phyloP scores from a whole-genome alignment of 176 grass and related monocot genomes.

The Cenchrus americanus region DNA sequence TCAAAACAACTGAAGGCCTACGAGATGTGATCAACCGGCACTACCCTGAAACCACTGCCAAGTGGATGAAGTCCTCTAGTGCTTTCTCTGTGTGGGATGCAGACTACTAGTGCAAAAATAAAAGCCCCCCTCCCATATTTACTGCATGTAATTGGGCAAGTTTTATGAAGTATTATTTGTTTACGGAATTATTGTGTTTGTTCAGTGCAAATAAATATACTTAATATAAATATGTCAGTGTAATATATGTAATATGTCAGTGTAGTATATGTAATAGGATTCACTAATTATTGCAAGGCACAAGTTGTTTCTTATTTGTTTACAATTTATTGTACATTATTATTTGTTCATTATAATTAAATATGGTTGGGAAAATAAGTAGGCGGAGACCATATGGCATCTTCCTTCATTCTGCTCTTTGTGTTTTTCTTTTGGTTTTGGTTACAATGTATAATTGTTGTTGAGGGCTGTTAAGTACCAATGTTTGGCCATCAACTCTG shows the following conservation, averaged over 20 bases:
- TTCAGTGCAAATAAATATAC: background rate
- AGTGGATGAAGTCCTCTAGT: constrained; percentile 68
- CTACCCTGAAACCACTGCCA: constrained; percentile 45
- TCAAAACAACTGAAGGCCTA: constrained; percentile 60
- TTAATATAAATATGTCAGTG: background rate
- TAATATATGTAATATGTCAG: constrained; percentile 2
- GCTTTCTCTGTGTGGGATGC: constrained; percentile 59
- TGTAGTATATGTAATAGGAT: background rate
- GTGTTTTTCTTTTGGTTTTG: background rate
- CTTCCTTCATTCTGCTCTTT: background rate
- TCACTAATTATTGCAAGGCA: constrained; percentile 29
- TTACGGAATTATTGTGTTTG: constrained; percentile 29
- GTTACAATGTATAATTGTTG: too few relatives aligned
- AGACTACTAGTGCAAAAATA: constrained; percentile 39
- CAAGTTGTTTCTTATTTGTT: constrained; percentile 33
- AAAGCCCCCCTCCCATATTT: constrained; percentile 21
- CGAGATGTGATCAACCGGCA: constrained; percentile 60
- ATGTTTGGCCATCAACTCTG: too few relatives aligned
- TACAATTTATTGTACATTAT: background rate
- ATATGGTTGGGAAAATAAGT: background rate
- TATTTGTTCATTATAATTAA: background rate
- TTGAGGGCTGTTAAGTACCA: too few relatives aligned
- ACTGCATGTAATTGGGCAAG: constrained; percentile 31
- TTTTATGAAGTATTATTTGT: constrained; percentile 30
- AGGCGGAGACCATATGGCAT: background rate